Conservation (phyloP, 768 basidiomycete genomes). For the Serpula lacrymans region DNA sequence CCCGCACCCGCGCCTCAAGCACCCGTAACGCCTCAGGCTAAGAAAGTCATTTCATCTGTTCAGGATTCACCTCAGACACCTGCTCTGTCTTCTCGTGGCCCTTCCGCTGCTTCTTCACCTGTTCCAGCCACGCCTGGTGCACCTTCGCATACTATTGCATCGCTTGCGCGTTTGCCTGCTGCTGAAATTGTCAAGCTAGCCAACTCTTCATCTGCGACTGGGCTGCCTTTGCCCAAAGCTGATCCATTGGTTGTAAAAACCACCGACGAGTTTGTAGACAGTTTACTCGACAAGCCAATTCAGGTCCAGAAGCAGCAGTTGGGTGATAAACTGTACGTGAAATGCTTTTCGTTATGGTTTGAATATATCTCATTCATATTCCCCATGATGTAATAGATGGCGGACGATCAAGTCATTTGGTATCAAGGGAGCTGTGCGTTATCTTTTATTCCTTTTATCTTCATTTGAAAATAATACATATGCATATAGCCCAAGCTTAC, state of each 20-base stretch:
- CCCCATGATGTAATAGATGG: slow-evolving; percentile 39
- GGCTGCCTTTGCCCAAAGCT: slow-evolving; percentile 61
- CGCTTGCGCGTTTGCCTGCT: slow-evolving; percentile 72
- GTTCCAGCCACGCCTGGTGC: slow-evolving; percentile 58
- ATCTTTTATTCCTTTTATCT: neutral
- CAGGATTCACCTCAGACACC: slow-evolving; percentile 69
- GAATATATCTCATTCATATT: slow-evolving; percentile 15
- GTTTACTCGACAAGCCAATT: slow-evolving; percentile 49
- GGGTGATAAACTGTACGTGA: slow-evolving; percentile 71
- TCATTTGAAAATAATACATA: slow-evolving; percentile 4
- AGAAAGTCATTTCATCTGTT: slow-evolving; percentile 42
- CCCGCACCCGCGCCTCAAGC: slow-evolving; percentile 35
- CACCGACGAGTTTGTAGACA: slow-evolving; percentile 72
- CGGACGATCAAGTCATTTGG: slow-evolving; percentile 70
- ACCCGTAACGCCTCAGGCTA: slow-evolving; percentile 60
- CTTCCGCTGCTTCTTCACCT: slow-evolving; percentile 70
- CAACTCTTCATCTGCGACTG: slow-evolving; percentile 40
- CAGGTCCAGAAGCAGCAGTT: slow-evolving; percentile 74
- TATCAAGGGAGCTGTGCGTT: slow-evolving; percentile 72
- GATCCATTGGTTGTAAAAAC: slow-evolving; percentile 66
- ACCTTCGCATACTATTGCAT: slow-evolving; percentile 57
- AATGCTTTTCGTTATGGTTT: slow-evolving; percentile 6
- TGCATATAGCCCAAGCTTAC: slow-evolving; percentile 81
- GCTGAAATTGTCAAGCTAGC: slow-evolving; percentile 70
- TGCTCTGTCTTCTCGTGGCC: slow-evolving; percentile 69